phyloP scores from a whole-genome alignment of 2,329 filamentous ascomycete genomes.

The Calonectria montana region DNA sequence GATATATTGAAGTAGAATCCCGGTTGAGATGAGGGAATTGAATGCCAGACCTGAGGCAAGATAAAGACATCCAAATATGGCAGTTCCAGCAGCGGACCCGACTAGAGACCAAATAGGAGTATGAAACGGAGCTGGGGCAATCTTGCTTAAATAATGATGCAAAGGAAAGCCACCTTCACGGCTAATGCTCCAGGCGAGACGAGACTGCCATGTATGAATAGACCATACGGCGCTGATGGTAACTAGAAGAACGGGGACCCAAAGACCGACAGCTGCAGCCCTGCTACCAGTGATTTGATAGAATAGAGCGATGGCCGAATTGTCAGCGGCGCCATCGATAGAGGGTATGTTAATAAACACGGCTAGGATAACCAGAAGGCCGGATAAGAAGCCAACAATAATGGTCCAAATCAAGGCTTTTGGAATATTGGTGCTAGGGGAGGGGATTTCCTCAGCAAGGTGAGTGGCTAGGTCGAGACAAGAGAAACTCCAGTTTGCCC shows the following conservation, averaged over 20 bases:
- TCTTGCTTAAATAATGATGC: conserved; percentile 35
- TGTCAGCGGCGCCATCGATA: conserved; percentile 31
- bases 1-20: conserved; percentile 41
- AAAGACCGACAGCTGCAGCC: conserved; percentile 37
- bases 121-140: conserved; percentile 36
- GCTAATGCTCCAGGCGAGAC: conserved; percentile 44
- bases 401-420: conserved; percentile 41
- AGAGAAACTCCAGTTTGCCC: conserved; percentile 45
- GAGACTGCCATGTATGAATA: conserved; percentile 45
- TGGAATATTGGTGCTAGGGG: conserved; percentile 38
- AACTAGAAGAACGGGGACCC: conserved; percentile 37
- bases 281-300: conserved; percentile 38
- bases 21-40: conserved; percentile 41
- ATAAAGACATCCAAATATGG: conserved; percentile 43
- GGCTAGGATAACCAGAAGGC: conserved; percentile 33
- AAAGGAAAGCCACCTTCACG: conserved; percentile 41
- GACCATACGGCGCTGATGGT: conserved; percentile 40
- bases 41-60: conserved; percentile 43
- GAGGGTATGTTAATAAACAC: conserved; percentile 34
- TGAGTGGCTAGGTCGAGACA: conserved; percentile 44
- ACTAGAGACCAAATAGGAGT: conserved; percentile 41
- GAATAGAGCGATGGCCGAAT: conserved; percentile 36
- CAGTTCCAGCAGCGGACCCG: conserved; percentile 36
- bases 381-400: conserved; percentile 35
- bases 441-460: conserved; percentile 45